phyloP scores from a whole-genome alignment of 805 yeast genomes.

The Saccharomyces cerevisiae region DNA sequence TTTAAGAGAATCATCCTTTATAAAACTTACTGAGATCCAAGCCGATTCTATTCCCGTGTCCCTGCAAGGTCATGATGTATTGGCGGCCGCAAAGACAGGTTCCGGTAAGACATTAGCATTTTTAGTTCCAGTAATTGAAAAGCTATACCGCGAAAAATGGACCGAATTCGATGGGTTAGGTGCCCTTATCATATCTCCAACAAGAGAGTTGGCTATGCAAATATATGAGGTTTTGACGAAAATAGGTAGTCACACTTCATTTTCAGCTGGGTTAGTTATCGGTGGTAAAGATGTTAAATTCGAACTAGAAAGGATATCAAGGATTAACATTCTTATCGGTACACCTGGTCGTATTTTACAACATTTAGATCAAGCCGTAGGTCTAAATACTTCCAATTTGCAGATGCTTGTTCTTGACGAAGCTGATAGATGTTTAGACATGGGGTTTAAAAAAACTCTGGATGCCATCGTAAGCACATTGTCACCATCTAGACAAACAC shows the following conservation, averaged over 20 bases:
- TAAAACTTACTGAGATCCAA: conserved; percentile 80
- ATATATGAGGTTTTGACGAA: conserved; percentile 80
- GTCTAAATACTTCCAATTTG: conserved; percentile 63
- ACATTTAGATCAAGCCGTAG: conserved; percentile 83
- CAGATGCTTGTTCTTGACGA: conserved; percentile 81
- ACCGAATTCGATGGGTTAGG: conserved; percentile 82
- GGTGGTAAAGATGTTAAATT: conserved; percentile 86
- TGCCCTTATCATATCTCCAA: conserved; percentile 83
- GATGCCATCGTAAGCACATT: conserved; percentile 73
- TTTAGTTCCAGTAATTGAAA: conserved; percentile 69
- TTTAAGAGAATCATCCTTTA: conserved; percentile 66
- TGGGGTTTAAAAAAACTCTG: conserved; percentile 81
- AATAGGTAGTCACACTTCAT: conserved; percentile 64
- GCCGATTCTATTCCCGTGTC: conserved; percentile 66
- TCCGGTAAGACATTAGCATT: conserved; percentile 89
- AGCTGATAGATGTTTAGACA: conserved; percentile 86
- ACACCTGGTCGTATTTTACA: conserved; percentile 89
- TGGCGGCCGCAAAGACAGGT: conserved; percentile 80
- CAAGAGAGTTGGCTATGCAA: conserved; percentile 86
- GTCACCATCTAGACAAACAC: conserved; percentile 75
- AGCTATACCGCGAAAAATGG: conserved; percentile 61
- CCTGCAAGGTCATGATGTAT: conserved; percentile 66
- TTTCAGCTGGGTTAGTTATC: conserved; percentile 85
- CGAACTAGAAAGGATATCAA: conserved; percentile 71
- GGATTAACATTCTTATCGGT: conserved; percentile 76